Evolutionary conservation across 2,329 filamentous ascomycete species (phyloP).

Genomic region (Arthroderma sp.): DNA sequence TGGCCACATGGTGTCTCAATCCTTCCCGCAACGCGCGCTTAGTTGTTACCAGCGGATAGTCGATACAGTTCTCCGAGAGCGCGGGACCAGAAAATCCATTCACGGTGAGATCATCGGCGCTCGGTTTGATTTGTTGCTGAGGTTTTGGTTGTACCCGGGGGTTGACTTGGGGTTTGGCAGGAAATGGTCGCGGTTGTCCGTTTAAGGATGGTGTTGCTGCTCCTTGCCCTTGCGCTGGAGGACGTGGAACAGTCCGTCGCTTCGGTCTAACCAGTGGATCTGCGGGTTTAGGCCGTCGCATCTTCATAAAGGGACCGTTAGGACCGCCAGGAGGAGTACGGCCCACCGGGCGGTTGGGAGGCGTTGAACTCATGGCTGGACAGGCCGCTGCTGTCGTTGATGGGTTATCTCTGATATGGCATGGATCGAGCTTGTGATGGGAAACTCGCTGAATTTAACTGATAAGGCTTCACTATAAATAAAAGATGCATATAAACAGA

Average conservation of each 20-base stretch:
- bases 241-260: constrained; percentile 25
- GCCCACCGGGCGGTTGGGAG: constrained; percentile 33
- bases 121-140: constrained; percentile 9
- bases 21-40: constrained; percentile 68
- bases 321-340: constrained; percentile 33
- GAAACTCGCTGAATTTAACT: too few relatives aligned
- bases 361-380: constrained; percentile 20
- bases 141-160: constrained; percentile 10
- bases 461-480: too few relatives aligned
- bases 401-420: too few relatives aligned
- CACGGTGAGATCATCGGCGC: constrained; percentile 20
- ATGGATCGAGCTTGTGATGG: too few relatives aligned
- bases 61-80: constrained; percentile 31
- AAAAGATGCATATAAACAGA: too few relatives aligned
- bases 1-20: constrained; percentile 76
- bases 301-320: constrained; percentile 31
- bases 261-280: constrained; percentile 55
- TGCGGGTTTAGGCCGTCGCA: constrained; percentile 38
- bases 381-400: too few relatives aligned
- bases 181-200: constrained; percentile 12
- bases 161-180: constrained; percentile 7
- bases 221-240: constrained; percentile 10
- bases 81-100: constrained; percentile 32
- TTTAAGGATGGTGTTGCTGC: constrained; percentile 12
- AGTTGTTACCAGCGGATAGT: constrained; percentile 65